Base-by-base conservation (phyloP, 2,329 filamentous ascomycete genomes). In the Tolypocladium nubicola region DNA sequence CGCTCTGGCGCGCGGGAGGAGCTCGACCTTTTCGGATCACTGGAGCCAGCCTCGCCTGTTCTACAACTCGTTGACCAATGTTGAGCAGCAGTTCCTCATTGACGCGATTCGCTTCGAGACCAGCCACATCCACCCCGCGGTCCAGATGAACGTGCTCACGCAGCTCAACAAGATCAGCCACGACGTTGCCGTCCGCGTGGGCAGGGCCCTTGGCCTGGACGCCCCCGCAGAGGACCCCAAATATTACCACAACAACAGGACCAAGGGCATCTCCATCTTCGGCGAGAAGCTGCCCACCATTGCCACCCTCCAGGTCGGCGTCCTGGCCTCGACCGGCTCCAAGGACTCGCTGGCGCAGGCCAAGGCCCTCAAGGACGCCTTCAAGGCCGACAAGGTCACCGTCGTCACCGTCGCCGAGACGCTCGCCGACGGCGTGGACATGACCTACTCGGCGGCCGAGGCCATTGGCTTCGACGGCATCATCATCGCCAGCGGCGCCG, bases 71-170 rank as follows among this genome's bases (percentile, higher is more conserved):
- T 75, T 90, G 54, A 75, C 79, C 1, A 75, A 79, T 1, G 76
- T 77, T 0, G 87, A 90, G 71, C 81, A 88, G 68, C 86, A 90
- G 65, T 85, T 88, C 66, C 70, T 90, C 43, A 78, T 90, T 72
- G 86, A 90, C 67, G 86, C 85, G 0, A 83, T 90, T 56, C 84
- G 87, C 35, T 89, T 90, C 68, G 87, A 90, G 72, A 79, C 78
- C 0, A 78, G 82, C 26, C 79, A 87, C 16, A 64, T 90, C 39
- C 73, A 76, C 62, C 84, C 81, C 0, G 65, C 76, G 1, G 82
- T 90, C 19, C 84, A 84, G 70, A 70, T 80, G 61, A 89, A 88
- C 61, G 82, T 88, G 1, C 75, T 90, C 47, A 73, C 74, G 19
- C 86, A 90, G 66, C 78, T 90, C 13, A 90, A 90, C 75, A 79